phyloP scores from a whole-genome alignment of 2,329 filamentous ascomycete genomes.

The Ascocoryne sarcoides region DNA sequence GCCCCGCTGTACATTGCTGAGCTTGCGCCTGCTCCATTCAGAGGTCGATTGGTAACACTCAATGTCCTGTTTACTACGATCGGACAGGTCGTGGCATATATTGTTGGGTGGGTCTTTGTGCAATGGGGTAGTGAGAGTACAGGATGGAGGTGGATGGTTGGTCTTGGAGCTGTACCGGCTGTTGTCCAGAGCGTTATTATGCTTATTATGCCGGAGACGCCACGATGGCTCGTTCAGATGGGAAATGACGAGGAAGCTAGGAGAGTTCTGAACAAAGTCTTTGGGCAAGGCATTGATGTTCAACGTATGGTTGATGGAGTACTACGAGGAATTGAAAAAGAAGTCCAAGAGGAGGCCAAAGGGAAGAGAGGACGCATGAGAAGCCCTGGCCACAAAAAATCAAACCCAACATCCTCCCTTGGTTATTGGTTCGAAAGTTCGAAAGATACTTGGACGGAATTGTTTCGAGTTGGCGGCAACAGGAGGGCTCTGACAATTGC shows the following conservation, averaged over 20 bases:
- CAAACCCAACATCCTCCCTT: background rate
- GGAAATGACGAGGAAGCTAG: constrained; percentile 54
- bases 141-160: constrained; percentile 90
- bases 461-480: constrained; percentile 52
- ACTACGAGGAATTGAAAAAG: constrained; percentile 61
- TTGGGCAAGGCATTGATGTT: constrained; percentile 39
- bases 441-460: constrained; percentile 40
- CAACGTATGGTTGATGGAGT: constrained; percentile 46
- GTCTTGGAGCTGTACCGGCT: constrained; percentile 71
- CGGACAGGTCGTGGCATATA: constrained; percentile 82
- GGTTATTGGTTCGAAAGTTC: constrained; percentile 18
- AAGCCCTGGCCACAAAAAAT: constrained; percentile 13
- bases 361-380: constrained; percentile 29
- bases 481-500: constrained; percentile 73
- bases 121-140: constrained; percentile 40
- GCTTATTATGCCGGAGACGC: constrained; percentile 74
- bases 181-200: constrained; percentile 61
- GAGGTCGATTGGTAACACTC: constrained; percentile 75
- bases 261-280: constrained; percentile 55
- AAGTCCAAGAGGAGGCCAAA: constrained; percentile 63
- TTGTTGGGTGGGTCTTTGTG: constrained; percentile 70
- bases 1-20: constrained; percentile 86
- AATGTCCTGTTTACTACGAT: constrained; percentile 76
- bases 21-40: constrained; percentile 64
- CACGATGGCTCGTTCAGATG: constrained; percentile 72